These are phyloP conservation scores for Leptodontidium sp. DNA, from an alignment of 2,329 filamentous ascomycete species.

Conservation along the genomic window DNA sequence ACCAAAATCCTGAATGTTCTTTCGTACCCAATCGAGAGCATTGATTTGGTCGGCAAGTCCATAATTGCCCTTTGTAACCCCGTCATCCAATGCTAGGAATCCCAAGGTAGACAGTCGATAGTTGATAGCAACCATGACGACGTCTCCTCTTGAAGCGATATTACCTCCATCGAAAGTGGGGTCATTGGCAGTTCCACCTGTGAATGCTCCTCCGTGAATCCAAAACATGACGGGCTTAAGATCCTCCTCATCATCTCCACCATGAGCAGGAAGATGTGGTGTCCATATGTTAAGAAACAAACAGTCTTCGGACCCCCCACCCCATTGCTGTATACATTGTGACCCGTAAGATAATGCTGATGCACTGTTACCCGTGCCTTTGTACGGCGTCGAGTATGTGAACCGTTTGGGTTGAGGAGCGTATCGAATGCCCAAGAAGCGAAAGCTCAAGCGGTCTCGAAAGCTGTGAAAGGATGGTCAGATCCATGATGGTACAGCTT, in stretches of 20 bases:
- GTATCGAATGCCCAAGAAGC: no score
- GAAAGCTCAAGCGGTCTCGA: no score
- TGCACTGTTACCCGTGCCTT: no score
- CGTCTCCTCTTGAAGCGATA: constrained; percentile 38
- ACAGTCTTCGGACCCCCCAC: no score
- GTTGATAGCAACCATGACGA: constrained; percentile 44
- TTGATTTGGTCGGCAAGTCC: constrained; percentile 51
- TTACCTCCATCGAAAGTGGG: constrained; percentile 39
- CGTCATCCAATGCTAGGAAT: constrained; percentile 56
- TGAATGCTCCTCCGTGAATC: constrained; percentile 47
- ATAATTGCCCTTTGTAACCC: constrained; percentile 55
- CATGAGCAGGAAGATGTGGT: constrained; percentile 50
- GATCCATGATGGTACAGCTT: no score
- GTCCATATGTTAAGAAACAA: constrained; percentile 53
- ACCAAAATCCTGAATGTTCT: constrained; percentile 48
- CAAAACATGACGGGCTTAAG: constrained; percentile 47
- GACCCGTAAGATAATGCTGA: no score
- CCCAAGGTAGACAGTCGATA: constrained; percentile 57
- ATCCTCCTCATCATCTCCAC: constrained; percentile 20
- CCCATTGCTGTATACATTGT: no score
- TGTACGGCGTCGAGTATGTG: no score
- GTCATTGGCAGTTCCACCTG: constrained; percentile 34
- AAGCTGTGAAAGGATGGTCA: no score
- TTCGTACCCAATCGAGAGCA: constrained; percentile 48
- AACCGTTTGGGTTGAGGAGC: no score